A percentile compares a stretch with the other conserved stretches of the same genome.
Evolutionary conservation across 306 rosid species (phyloP).

Genomic region (Acacia melanoxylon): DNA sequence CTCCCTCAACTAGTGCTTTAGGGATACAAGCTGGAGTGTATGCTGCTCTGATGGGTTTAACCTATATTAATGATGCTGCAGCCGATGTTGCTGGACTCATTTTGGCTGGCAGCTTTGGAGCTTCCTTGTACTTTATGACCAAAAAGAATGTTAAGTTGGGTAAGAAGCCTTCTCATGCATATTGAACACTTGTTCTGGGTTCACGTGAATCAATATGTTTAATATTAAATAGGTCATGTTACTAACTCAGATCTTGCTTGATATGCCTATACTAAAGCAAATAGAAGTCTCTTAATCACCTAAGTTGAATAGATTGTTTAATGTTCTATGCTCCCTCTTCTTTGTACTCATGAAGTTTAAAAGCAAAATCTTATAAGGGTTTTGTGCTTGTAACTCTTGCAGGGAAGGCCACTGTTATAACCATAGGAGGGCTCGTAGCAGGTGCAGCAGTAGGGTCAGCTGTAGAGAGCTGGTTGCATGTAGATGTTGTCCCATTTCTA

Average conservation of each 20-base stretch:
- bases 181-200: constrained; percentile 1
- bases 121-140: constrained; percentile 95
- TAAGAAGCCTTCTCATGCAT: constrained; percentile 39
- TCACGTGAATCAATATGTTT: neutral
- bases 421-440: constrained; percentile 88
- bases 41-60: constrained; percentile 86
- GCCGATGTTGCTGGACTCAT: constrained; percentile 94
- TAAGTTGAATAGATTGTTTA: neutral
- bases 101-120: constrained; percentile 99
- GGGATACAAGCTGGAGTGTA: constrained; percentile 94
- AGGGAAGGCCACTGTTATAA: constrained; percentile 92
- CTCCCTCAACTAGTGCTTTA: constrained; percentile 74
- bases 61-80: constrained; percentile 77
- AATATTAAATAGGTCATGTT: neutral
- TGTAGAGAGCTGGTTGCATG: constrained; percentile 96
- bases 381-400: constrained; percentile 39
- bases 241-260: neutral
- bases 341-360: neutral
- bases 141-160: constrained; percentile 86
- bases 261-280: constrained; percentile 9
- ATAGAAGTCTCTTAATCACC: neutral
- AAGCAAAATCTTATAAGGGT: neutral
- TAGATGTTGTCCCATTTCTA: constrained; percentile 91
- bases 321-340: neutral
- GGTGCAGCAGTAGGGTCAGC: constrained; percentile 94